These are phyloP conservation scores for Diaporthe vexans DNA, from an alignment of 2,329 filamentous ascomycete species.

Conservation along the genomic window DNA sequence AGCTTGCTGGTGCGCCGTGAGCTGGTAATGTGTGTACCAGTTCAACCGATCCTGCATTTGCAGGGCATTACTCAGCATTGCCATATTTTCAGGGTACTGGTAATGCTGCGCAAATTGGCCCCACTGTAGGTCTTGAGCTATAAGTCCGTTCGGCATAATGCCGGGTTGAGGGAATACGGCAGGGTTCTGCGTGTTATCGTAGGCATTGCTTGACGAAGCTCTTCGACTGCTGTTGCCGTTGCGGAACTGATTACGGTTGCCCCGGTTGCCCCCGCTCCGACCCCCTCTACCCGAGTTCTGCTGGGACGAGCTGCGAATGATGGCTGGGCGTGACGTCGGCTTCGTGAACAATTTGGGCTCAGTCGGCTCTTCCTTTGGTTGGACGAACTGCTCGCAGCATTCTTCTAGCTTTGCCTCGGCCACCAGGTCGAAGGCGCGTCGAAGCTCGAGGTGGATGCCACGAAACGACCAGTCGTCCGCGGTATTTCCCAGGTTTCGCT, in stretches of 20 bases:
- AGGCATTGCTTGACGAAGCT: constrained; percentile 67
- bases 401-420: constrained; percentile 83
- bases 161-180: constrained; percentile 55
- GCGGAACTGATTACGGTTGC: constrained; percentile 61
- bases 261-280: constrained; percentile 61
- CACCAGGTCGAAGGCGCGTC: constrained; percentile 88
- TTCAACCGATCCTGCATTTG: constrained; percentile 63
- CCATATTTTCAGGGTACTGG: constrained; percentile 38
- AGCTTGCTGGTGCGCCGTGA: constrained; percentile 59
- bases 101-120: constrained; percentile 48
- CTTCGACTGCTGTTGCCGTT: constrained; percentile 63
- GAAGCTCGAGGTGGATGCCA: constrained; percentile 89
- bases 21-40: constrained; percentile 62
- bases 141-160: constrained; percentile 43
- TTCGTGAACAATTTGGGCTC: constrained; percentile 66
- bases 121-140: constrained; percentile 47
- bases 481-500: constrained; percentile 93
- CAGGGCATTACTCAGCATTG: constrained; percentile 45
- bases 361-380: constrained; percentile 82
- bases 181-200: constrained; percentile 63
- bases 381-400: constrained; percentile 90
- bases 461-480: constrained; percentile 95
- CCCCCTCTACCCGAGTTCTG: constrained; percentile 65
- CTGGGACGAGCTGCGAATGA: constrained; percentile 73
- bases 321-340: constrained; percentile 69